These are phyloP conservation scores for Yamadazyma endophytica DNA, from an alignment of 805 yeast genomes.

Conservation along the genomic window DNA sequence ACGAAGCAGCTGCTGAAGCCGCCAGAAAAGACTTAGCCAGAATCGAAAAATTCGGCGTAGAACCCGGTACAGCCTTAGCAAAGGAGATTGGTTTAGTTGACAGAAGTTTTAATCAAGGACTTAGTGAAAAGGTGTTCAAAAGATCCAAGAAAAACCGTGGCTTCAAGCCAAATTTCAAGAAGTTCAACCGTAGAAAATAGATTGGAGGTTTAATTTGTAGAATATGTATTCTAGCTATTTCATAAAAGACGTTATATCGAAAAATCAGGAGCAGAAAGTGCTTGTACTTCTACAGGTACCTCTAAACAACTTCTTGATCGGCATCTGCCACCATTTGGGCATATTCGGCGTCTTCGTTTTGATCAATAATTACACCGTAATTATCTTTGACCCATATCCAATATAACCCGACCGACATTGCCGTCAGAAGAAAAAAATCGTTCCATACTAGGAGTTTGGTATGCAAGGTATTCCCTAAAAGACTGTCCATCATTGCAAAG, in stretches of 20 bases:
- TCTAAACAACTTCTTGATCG: slow-evolving; percentile 1
- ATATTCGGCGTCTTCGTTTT: slow-evolving; percentile 8
- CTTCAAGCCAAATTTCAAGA: slow-evolving; percentile 2
- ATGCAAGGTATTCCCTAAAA: too few species aligned
- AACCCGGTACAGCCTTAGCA: slow-evolving; percentile 61
- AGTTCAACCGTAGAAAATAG: slow-evolving; percentile 4
- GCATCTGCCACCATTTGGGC: slow-evolving; percentile 1
- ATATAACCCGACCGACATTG: slow-evolving; percentile 15
- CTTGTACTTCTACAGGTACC: not conserved
- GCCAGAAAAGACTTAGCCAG: slow-evolving; percentile 63
- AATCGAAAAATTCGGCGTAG: slow-evolving; percentile 82
- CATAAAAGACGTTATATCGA: not conserved
- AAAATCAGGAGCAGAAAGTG: not conserved
- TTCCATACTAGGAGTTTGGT: too few species aligned
- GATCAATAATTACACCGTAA: slow-evolving; percentile 23
- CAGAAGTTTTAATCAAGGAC: slow-evolving; percentile 23
- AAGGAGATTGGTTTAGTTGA: slow-evolving; percentile 58
- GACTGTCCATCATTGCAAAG: too few species aligned
- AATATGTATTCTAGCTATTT: not conserved
- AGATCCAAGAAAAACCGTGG: slow-evolving; percentile 3
- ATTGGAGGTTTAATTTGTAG: not conserved
- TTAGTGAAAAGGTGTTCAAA: slow-evolving; percentile 8
- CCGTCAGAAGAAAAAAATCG: slow-evolving; percentile 8
- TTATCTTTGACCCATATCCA: slow-evolving; percentile 28
- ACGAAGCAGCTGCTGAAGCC: slow-evolving; percentile 49